Evolutionary conservation across 495 filamentous ascomycete genomes (phyloP).

Genomic region (Aspergillus diversus): DNA sequence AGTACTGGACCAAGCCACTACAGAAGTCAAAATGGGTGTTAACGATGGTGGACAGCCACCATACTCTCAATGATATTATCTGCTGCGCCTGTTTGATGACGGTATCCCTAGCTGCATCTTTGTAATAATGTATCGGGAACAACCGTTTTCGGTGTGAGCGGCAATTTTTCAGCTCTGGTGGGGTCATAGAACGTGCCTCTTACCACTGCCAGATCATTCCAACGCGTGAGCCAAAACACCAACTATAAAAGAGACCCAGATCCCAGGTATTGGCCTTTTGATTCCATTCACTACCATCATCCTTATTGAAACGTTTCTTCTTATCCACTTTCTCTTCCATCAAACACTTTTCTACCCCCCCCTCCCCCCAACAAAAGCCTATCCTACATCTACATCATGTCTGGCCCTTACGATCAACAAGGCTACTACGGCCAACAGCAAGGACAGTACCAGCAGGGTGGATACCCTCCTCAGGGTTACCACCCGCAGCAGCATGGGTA

Average conservation of each 20-base stretch:
- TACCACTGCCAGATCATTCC: constrained; percentile 21
- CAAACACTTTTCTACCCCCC: not conserved
- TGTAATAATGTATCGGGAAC: constrained; percentile 4
- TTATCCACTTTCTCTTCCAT: constrained; percentile 9
- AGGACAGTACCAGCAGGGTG: constrained; percentile 34
- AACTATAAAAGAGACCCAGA: constrained; percentile 24
- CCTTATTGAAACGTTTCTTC: constrained; percentile 1
- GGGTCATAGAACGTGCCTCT: constrained; percentile 14
- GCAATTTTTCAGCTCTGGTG: constrained; percentile 22
- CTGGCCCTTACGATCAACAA: constrained; percentile 45
- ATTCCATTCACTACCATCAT: constrained; percentile 26
- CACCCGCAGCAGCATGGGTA: constrained; percentile 36
- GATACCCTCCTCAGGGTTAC: constrained; percentile 37
- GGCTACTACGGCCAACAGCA: constrained; percentile 22
- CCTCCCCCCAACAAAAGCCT: not conserved
- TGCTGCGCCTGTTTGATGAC: constrained; percentile 16
- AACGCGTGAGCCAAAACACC: constrained; percentile 24
- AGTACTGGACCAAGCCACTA: not conserved
- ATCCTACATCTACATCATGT: constrained; percentile 34
- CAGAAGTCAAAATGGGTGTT: constrained; percentile 11
- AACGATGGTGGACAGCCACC: not conserved
- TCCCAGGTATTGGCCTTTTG: constrained; percentile 21
- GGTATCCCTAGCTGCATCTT: constrained; percentile 2
- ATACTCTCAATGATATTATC: not conserved
- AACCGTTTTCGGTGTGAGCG: constrained; percentile 2